These are phyloP conservation scores for Nyssa sinensis DNA, from an alignment of 148 eudicot species.

Conservation along the genomic window DNA sequence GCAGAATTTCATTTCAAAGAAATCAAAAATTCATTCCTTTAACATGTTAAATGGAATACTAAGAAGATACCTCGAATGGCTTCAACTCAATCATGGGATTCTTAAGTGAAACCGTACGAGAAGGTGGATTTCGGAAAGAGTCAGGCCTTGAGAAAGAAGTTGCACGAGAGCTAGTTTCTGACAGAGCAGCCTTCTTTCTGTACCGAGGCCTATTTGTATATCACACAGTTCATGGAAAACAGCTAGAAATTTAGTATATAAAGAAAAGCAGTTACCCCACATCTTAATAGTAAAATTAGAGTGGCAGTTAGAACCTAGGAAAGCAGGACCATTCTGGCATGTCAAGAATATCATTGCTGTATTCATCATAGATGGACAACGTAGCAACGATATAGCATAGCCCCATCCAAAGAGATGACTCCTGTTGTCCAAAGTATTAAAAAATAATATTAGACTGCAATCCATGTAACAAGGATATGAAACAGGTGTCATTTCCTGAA, in stretches of 20 bases:
- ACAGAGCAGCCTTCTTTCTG: slow-evolving; percentile 39
- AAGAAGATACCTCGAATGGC: slow-evolving; percentile 66
- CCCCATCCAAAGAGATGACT: slow-evolving; percentile 80
- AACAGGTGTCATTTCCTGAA: too few species aligned
- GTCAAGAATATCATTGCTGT: slow-evolving; percentile 88
- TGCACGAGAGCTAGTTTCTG: slow-evolving; percentile 32
- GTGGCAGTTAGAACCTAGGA: slow-evolving; percentile 51
- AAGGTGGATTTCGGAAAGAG: slow-evolving; percentile 49
- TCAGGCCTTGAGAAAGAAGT: slow-evolving; percentile 54
- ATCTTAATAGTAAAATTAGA: neutral
- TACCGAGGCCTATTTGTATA: slow-evolving; percentile 58
- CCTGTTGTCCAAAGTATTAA: slow-evolving; percentile 44
- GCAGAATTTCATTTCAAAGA: slow-evolving; percentile 1
- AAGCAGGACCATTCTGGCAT: slow-evolving; percentile 94
- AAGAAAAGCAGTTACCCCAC: neutral
- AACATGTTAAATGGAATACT: neutral
- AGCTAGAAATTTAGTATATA: neutral
- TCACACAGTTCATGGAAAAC: neutral
- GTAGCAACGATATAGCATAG: slow-evolving; percentile 69
- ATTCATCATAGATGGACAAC: slow-evolving; percentile 83
- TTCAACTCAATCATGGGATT: slow-evolving; percentile 65
- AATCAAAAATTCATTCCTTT: neutral
- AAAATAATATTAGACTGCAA: neutral
- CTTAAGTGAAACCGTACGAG: slow-evolving; percentile 48
- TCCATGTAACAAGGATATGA: neutral